phyloP scores from a whole-genome alignment of 805 yeast species.

The Spathaspora gorwiae region DNA sequence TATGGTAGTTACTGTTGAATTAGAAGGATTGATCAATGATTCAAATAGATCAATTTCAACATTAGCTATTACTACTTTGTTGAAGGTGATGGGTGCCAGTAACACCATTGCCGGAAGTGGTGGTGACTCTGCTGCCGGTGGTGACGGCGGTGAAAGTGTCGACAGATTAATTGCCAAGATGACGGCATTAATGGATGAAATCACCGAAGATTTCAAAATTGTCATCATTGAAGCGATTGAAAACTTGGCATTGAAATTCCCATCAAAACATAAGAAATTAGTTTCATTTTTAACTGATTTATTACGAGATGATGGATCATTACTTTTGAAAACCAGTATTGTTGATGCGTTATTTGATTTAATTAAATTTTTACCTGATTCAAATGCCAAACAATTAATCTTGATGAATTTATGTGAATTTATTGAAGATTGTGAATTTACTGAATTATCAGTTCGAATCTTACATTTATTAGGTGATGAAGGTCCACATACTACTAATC shows the following conservation, averaged over 20 bases:
- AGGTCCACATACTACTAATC: slow-evolving; percentile 83
- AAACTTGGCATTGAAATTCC: slow-evolving; percentile 88
- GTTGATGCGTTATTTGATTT: slow-evolving; percentile 92
- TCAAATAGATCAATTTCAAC: slow-evolving; percentile 90
- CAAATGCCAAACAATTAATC: slow-evolving; percentile 71
- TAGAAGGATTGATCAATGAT: slow-evolving; percentile 84
- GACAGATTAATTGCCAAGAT: slow-evolving; percentile 86
- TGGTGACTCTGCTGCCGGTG: not conserved
- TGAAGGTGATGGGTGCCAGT: slow-evolving; percentile 87
- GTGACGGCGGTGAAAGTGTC: slow-evolving; percentile 48
- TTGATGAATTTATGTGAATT: slow-evolving; percentile 90
- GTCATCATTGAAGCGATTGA: slow-evolving; percentile 94
- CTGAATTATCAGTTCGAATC: slow-evolving; percentile 89
- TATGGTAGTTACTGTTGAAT: slow-evolving; percentile 74
- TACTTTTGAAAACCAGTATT: slow-evolving; percentile 76
- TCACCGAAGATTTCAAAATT: slow-evolving; percentile 91
- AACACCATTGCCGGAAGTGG: slow-evolving; percentile 31
- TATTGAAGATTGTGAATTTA: slow-evolving; percentile 96
- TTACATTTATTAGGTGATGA: slow-evolving; percentile 89
- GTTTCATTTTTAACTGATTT: slow-evolving; percentile 76
- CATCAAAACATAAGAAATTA: slow-evolving; percentile 80
- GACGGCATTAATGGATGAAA: slow-evolving; percentile 84
- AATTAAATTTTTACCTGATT: slow-evolving; percentile 74
- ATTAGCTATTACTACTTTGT: slow-evolving; percentile 91
- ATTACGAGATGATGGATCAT: slow-evolving; percentile 88